Evolutionary conservation across 1,139 yeast genomes (phyloP), one percentile per base, ranked within the genome.

Genomic region (Arxiozyma heterogenica): DNA sequence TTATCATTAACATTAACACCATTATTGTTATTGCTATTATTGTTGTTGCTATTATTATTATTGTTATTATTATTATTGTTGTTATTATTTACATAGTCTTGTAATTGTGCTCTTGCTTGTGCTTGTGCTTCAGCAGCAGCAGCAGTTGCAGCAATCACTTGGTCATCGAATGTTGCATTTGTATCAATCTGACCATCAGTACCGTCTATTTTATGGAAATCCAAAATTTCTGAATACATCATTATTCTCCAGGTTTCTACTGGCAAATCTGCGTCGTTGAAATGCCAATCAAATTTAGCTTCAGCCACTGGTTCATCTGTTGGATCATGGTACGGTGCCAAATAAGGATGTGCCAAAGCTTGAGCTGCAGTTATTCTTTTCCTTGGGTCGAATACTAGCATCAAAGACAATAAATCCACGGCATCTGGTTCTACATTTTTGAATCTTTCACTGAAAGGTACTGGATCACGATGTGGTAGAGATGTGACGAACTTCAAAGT

Each of bases 191-290:
- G 70, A 20, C 68, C 68, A 49, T 64, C 63, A 27, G 63, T 59
- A 44, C 68, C 68, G 20, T 68, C 75, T 50, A 71, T 72, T 59
- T 72, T 73, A 73, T 93, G 98, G 78, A 91, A 93, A 70, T 91
- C 98, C 61, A 93, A 77, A 59, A 93, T 93, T 73, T 93, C 98
- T 52, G 95, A 86, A 72, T 93, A 93, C 96, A 93, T 93, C 98
- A 93, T 93, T 34, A 91, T 96, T 73, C 96, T 83, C 98, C 98
- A 93, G 15, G 96, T 89, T 67, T 93, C 98, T 23, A 93, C 95
- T 1, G 98, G 98, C 64, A 93, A 78, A 71, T 93, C 98, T 0
- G 97, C 98, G 66, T 94, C 98, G 70, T 93, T 93, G 72, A 93
- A 93, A 65, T 95, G 86, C 99, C 99, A 93, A 73, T 93, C 98